Evolutionary conservation across 306 rosid species (phyloP), one percentile per base, ranked within the genome.

Genomic region (Hippophae gyantsensis): DNA sequence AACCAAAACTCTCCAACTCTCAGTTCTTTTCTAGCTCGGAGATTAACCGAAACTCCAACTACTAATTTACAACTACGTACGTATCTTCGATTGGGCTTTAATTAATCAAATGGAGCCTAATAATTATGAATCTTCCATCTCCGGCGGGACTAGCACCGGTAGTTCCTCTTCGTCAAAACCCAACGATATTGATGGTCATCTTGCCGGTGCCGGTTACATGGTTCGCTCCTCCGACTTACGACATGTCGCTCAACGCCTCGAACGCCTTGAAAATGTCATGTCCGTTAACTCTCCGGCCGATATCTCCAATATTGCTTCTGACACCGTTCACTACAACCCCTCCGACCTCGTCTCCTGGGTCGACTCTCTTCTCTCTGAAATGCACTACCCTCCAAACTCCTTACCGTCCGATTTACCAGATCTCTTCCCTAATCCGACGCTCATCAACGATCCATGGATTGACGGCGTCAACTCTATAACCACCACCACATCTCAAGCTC

Each of bases 281-380:
- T 85, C 53, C 53, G 58, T 65, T 27, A 78, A 80, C 81, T 74
- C 94, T 6, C 77, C 84, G 6, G 58, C 67, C 13, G 86, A 86
- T 65, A 66, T 84, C 54, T 69, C 87, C 49, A 79, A 83, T 43
- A 79, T 82, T 8, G 85, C 95, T 27, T 78, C 86, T 13, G 89
- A 79, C 11, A 32, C 86, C 1, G 79, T 84, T 2, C 80, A 62
- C 67, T 90, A 84, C 68, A 80, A 89, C 64, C 95, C 95, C 43
- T 65, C 94, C 61, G 87, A 89, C 57, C 68, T 89, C 44, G 87
- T 65, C 13, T 73, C 86, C 10, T 90, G 95, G 95, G 84, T 90
- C 5, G 90, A 90, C 62, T 80, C 93, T 6, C 89, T 90, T 5
- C 86, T 90, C 63, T 68, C 93, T 8, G 94, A 84, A 67, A 67